A percentile compares a stretch with the other conserved stretches of the same genome.
Conservation (phyloP, 345 rosid genomes). For the Syzygium grande region DNA sequence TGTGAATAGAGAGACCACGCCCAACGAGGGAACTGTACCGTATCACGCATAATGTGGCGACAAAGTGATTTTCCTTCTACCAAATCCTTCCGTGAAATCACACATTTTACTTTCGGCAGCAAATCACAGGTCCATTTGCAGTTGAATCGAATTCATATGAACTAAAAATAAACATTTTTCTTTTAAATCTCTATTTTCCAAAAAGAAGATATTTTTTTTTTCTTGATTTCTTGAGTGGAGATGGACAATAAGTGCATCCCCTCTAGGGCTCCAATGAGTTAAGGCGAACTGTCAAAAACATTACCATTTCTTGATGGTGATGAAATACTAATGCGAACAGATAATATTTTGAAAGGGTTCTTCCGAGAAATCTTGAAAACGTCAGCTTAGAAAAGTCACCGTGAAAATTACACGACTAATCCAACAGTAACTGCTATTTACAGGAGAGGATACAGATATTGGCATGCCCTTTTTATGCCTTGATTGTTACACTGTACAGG, state of each 20-base stretch:
- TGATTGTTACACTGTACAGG: constrained; percentile 62
- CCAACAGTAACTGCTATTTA: background rate
- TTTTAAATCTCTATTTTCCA: background rate
- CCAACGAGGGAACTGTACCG: background rate
- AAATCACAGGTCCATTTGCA: background rate
- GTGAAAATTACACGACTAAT: background rate
- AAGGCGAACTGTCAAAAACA: no score
- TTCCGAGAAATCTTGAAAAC: background rate
- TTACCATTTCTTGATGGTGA: no score
- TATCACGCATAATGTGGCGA: background rate
- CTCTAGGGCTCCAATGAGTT: no score
- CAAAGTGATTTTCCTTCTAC: background rate
- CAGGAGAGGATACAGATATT: background rate
- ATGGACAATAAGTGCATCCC: background rate
- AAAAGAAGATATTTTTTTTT: background rate
- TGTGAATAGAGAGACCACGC: background rate
- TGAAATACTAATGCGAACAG: no score
- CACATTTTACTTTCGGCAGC: background rate
- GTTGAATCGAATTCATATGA: background rate
- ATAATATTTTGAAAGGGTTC: background rate
- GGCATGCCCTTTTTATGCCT: constrained; percentile 33
- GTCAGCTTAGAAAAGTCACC: background rate
- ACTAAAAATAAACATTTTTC: background rate
- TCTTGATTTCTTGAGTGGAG: background rate
- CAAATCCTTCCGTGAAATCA: background rate